Conservation (phyloP, 1,284 basidiomycete genomes). For the Ceratobasidium sp. region DNA sequence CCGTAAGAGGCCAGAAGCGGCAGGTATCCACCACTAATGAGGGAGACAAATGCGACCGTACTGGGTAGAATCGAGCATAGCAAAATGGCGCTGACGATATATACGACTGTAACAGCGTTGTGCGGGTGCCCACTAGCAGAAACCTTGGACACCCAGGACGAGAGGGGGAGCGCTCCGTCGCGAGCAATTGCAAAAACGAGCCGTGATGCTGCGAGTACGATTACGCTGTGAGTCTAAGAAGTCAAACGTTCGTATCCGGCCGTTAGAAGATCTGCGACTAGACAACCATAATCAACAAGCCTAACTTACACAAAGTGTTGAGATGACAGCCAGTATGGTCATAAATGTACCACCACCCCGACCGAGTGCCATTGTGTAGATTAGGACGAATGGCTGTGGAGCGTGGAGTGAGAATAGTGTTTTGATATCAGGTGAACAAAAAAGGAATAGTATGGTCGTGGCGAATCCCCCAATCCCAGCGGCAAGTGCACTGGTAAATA, state of each 20-base stretch:
- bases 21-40: slow-evolving; percentile 57
- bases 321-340: slow-evolving; percentile 57
- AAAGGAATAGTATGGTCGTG: slow-evolving; percentile 56
- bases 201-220: slow-evolving; percentile 57
- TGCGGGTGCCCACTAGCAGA: slow-evolving; percentile 55
- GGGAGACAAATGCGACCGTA: slow-evolving; percentile 58
- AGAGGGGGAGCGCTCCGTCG: slow-evolving; percentile 59
- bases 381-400: slow-evolving; percentile 59
- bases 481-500: slow-evolving; percentile 55
- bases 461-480: slow-evolving; percentile 54
- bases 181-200: slow-evolving; percentile 59
- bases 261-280: slow-evolving; percentile 18
- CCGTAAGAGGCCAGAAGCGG: slow-evolving; percentile 58
- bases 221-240: background rate
- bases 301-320: slow-evolving; percentile 52
- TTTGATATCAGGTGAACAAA: slow-evolving; percentile 57
- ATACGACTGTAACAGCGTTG: slow-evolving; percentile 55
- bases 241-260: slow-evolving; percentile 54
- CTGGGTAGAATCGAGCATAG: slow-evolving; percentile 59
- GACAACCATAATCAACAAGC: background rate
- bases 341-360: slow-evolving; percentile 57
- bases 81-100: slow-evolving; percentile 52
- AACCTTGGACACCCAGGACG: slow-evolving; percentile 56
- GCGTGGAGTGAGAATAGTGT: slow-evolving; percentile 54
- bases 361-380: slow-evolving; percentile 57